Percentiles rank a stretch among this genome's conserved stretches.
Evolutionary conservation across 1,284 basidiomycete species (phyloP).

Genomic region (Cryptococcus sp.): DNA sequence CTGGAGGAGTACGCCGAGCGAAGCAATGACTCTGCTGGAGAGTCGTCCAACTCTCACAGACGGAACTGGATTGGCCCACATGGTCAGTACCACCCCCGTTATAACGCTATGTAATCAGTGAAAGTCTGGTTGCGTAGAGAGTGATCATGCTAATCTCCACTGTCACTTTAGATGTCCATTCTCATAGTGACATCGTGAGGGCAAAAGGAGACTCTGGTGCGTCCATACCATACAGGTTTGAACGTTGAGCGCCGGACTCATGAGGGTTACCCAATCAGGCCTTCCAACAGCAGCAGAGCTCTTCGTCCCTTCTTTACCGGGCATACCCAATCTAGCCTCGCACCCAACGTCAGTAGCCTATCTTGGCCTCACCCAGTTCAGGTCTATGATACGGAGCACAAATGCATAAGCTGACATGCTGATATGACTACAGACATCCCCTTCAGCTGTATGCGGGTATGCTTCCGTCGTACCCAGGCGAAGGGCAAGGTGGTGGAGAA

Average conservation of each 20-base stretch:
- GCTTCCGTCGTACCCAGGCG: conserved; percentile 74
- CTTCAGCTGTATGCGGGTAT: conserved; percentile 79
- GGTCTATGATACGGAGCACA: not conserved
- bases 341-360: conserved; percentile 48
- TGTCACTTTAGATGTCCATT: no score
- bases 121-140: no score
- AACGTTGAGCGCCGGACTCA: no score
- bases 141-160: no score
- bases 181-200: not conserved
- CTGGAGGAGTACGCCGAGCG: no score
- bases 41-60: no score
- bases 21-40: no score
- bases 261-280: conserved; percentile 8
- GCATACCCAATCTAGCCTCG: conserved; percentile 61
- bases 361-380: not conserved
- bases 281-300: conserved; percentile 70
- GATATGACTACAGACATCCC: conserved; percentile 58
- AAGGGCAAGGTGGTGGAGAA: conserved; percentile 45
- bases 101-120: no score
- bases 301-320: conserved; percentile 75
- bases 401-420: not conserved
- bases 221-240: not conserved
- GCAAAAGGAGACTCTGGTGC: not conserved
- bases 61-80: no score
- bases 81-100: no score